These are phyloP conservation scores for Epichloe festucae DNA, from an alignment of 2,329 filamentous ascomycete species.

Conservation along the genomic window DNA sequence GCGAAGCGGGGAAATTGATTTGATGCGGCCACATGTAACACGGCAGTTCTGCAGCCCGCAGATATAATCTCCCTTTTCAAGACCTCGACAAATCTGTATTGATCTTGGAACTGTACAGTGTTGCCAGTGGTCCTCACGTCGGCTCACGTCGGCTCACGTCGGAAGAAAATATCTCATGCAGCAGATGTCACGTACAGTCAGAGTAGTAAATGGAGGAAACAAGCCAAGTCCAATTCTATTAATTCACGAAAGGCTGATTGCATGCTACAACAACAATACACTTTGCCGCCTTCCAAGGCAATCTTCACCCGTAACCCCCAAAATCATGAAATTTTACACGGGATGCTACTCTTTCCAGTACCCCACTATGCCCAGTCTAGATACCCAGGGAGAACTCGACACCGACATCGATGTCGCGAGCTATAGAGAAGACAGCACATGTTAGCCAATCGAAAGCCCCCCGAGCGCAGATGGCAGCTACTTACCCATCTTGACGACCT, in stretches of 20 bases:
- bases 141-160: background rate
- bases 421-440: constrained; percentile 26
- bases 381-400: constrained; percentile 95
- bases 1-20: no score
- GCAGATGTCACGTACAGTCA: constrained; percentile 2
- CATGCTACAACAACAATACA: constrained; percentile 5
- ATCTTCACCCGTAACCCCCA: background rate
- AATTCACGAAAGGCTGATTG: constrained; percentile 2
- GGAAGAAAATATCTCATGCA: background rate
- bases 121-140: no score
- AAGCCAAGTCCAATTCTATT: constrained; percentile 1
- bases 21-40: no score
- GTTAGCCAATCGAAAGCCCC: constrained; percentile 8
- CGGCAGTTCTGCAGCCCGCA: no score
- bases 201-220: background rate
- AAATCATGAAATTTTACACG: constrained; percentile 16
- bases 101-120: no score
- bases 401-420: constrained; percentile 91
- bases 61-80: no score
- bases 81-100: no score
- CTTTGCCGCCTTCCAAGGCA: background rate
- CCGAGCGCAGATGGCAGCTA: constrained; percentile 11
- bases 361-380: constrained; percentile 26
- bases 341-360: constrained; percentile 6
- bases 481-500: constrained; percentile 96